Base-by-base conservation (phyloP, 2,329 filamentous ascomycete genomes). In the Pseudonectria foliicola region DNA sequence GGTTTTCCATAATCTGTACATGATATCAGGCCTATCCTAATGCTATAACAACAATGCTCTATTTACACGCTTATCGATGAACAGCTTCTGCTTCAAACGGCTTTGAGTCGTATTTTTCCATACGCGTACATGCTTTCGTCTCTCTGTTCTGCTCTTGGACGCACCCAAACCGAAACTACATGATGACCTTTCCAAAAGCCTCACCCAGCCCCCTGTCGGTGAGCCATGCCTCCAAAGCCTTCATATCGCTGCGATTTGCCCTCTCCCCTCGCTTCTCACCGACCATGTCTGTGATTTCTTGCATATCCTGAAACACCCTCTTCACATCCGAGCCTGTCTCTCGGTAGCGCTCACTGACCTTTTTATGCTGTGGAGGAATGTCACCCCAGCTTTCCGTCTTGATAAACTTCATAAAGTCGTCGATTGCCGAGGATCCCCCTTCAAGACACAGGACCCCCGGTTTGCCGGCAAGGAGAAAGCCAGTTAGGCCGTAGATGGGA, bases 301-400 rank as follows among this genome's bases (percentile, higher is more conserved):
- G 59, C 68, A 82, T 81, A 21, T 71, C 71, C 6, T 45, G 42
- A 41, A 81, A 71, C 3, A 66, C 67, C 13, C 70, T 56, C 21
- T 39, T 33, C 11, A 59, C 39, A 3, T 48, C 50, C 1, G 23
- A 1, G 1, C 33, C 45, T 11, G 48, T 47, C 48, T 75, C 70
- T 1, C 71, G 52, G 37, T 64, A 66, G 8, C 70, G 54, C 57
- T 79, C 75, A 49, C 69, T 76, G 25, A 79, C 74, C 45, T 79
- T 79, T 44, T 79, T 79, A 42, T 79, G 75, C 38, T 76, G 66
- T 13, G 71, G 64, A 0, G 75, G 75, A 6, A 79, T 78, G 50
- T 79, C 75, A 0, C 73, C 69, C 75, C 75, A 79, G 34, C 71
- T 75, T 44, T 77, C 70, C 6, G 73, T 78, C 55, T 77, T 77